Base-by-base conservation (phyloP, 768 basidiomycete species). In the Tubosaeta brunneosetosa region DNA sequence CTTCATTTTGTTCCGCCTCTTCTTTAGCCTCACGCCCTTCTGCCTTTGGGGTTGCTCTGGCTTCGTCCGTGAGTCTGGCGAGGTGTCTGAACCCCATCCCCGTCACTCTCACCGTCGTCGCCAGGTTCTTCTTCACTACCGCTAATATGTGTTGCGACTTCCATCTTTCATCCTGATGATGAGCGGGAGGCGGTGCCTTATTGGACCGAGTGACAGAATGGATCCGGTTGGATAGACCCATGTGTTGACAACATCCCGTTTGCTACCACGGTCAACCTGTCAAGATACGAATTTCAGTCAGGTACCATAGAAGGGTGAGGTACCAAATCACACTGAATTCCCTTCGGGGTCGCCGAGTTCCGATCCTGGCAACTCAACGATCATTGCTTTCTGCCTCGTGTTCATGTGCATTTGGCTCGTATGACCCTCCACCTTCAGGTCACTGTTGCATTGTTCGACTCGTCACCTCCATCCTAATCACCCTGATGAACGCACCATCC, bases 231-330 rank as follows among this genome's bases (percentile, higher is more conserved):
- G 53, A 94, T 74, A 3, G 91, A 93, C 9, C 93, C 93, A 27
- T 90, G 77, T 12, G 95, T 71, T 3, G 92, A 94, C 19, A 97
- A 72, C 91, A 95, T 94, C 64, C 94, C 88, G 63, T 97, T 94
- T 32, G 92, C 91, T 2, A 22, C 22, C 32, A 94, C 82, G 13
- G 86, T 93, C 53, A 94, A 67, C 25, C 94, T 97, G 62, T 52
- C 36, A 19, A 42, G 53, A 44, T 27, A 47, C 6, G 11, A 19
- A 19, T 27, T 40, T 66, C 32, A 59, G 41, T 22, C 13, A 44
- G 44, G 26, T 17, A n/a, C 44, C 16, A 12, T 17, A 17, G 16
- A 44, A 44, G n/a, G 17, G 29, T 16, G 14, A 3, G 25, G 14
- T 11, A 72, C 94, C 93, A 92, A 44, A 94, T 84, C 32, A 97